A percentile compares a stretch with the other conserved stretches of the same genome.
Evolutionary conservation across 202 grass and related monocot species (phyloP).

Genomic region (Schoenoplectus tabernaemontani): DNA sequence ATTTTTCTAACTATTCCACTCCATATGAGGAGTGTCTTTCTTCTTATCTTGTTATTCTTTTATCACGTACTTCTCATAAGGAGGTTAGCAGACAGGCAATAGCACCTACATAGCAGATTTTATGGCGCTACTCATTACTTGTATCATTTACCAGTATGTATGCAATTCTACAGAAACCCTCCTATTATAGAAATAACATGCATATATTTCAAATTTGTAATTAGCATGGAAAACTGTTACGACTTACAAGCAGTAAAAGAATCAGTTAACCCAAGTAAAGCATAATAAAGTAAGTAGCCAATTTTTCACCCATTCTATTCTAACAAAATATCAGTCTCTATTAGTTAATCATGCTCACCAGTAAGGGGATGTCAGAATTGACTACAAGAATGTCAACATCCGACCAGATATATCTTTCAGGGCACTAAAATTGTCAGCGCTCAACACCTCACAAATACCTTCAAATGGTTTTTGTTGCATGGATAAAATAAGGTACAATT

Average conservation of each 20-base stretch:
- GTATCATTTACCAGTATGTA: background rate
- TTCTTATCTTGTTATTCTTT: background rate
- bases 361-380: background rate
- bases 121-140: background rate
- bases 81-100: background rate
- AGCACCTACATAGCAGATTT: background rate
- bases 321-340: background rate
- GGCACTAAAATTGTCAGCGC: background rate
- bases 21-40: background rate
- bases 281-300: background rate
- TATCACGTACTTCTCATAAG: background rate
- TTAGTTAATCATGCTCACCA: background rate
- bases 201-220: background rate
- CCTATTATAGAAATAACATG: background rate
- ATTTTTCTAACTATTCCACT: background rate
- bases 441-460: background rate
- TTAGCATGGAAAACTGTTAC: background rate
- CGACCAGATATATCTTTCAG: background rate
- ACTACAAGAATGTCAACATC: background rate
- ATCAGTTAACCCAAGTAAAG: background rate
- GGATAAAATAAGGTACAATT: background rate
- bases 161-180: background rate
- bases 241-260: background rate
- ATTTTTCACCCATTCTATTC: background rate
- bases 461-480: background rate